These are phyloP conservation scores for Phytophthora melonis DNA, from an alignment of 352 stramenopile species.

Conservation along the genomic window DNA sequence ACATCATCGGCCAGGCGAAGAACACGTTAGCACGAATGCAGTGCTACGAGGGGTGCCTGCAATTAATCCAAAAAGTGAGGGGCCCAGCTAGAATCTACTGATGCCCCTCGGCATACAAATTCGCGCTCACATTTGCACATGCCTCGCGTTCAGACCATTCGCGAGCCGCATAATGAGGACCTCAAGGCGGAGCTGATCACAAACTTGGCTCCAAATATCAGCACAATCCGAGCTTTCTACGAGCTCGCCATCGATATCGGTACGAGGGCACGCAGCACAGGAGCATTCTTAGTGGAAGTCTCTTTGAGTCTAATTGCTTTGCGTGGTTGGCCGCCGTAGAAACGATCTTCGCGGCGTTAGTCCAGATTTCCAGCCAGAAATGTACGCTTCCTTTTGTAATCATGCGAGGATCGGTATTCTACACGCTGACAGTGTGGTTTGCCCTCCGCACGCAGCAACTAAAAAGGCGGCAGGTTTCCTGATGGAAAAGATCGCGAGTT, in stretches of 20 bases:
- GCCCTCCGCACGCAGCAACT: constrained; percentile 25
- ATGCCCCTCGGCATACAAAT: not conserved
- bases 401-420: not conserved
- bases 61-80: constrained; percentile 54
- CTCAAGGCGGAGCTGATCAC: constrained; percentile 49
- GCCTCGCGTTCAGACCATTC: constrained; percentile 41
- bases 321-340: constrained; percentile 27
- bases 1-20: constrained; percentile 46
- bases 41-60: constrained; percentile 56
- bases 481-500: constrained; percentile 62
- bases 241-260: constrained; percentile 53
- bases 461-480: constrained; percentile 51
- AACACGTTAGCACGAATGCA: constrained; percentile 45
- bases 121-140: not conserved
- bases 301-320: not conserved
- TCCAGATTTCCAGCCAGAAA: constrained; percentile 65
- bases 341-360: constrained; percentile 50
- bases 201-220: constrained; percentile 54
- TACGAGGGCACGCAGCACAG: constrained; percentile 19
- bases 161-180: constrained; percentile 42
- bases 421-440: constrained; percentile 15
- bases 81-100: not conserved
- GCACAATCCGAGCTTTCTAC: constrained; percentile 47
- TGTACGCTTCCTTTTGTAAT: constrained; percentile 26
- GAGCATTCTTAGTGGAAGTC: not conserved